Evolutionary conservation across 495 filamentous ascomycete species (phyloP), one percentile per base, ranked within the genome.

Genomic region (Physcia stellaris): DNA sequence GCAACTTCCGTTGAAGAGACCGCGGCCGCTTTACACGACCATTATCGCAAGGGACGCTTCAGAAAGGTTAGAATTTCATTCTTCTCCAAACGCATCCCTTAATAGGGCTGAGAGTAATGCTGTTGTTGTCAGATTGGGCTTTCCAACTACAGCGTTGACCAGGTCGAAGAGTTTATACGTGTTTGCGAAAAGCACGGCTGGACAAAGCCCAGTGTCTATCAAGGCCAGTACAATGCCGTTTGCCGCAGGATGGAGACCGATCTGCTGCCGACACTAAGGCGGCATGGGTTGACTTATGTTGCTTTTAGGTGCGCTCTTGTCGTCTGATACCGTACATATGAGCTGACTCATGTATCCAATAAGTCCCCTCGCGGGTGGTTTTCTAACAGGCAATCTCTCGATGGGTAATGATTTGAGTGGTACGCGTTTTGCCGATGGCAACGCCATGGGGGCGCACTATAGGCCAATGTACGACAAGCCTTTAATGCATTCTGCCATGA

Each of bases 141-240:
- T n/a, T n/a, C n/a, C n/a, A n/a, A n/a, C n/a, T n/a, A n/a, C n/a
- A n/a, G n/a, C n/a, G n/a, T n/a, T n/a, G n/a, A n/a, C n/a, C n/a
- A n/a, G n/a, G n/a, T n/a, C n/a, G n/a, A n/a, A n/a, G n/a, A 64
- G 35, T 49, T 66, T 11, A 42, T 64, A 29, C 38, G 52, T 21
- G 58, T 67, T 30, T 63, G 58, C 45, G 56, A 62, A 20, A 42
- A 48, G 18, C 54, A 64, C 10, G 54, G 52, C 10, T 67, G 54
- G 41, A 40, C 64, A 24, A 58, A 59, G 33, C 67, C 68, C 0
- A 58, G 47, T 6, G 57, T 68, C 13, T 72, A 66, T 37, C 66
- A 74, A 42, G 64, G 67, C 0, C 55, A 65, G 7, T 71, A 72
- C 42, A 63, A 64, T 32, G 47, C 57, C 4, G 36, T 68, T 29